These are phyloP conservation scores for Lachancea sp. DNA, from an alignment of 805 yeast species.

Conservation along the genomic window DNA sequence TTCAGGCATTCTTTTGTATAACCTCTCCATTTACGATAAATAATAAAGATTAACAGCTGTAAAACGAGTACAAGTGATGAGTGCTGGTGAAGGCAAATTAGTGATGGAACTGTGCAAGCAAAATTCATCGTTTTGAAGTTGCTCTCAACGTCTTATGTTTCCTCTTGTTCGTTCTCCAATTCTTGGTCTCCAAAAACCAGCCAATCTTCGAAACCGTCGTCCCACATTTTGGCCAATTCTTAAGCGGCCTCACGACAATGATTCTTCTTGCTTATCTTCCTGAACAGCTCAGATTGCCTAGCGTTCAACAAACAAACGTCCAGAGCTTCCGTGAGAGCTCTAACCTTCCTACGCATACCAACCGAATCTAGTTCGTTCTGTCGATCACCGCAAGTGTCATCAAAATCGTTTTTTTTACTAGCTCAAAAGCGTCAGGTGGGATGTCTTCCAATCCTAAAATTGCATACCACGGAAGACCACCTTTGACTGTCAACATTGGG, in stretches of 20 bases:
- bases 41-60: too few relatives aligned
- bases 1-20: too few relatives aligned
- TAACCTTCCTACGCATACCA: conserved; percentile 34
- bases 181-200: conserved; percentile 12
- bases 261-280: conserved; percentile 26
- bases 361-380: conserved; percentile 43
- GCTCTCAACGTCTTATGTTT: background rate
- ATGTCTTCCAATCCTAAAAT: conserved; percentile 32
- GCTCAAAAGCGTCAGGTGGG: conserved; percentile 31
- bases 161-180: conserved; percentile 1
- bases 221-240: conserved; percentile 28
- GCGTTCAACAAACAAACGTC: conserved; percentile 39
- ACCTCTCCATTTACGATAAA: too few relatives aligned
- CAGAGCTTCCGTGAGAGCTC: conserved; percentile 27
- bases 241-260: conserved; percentile 33
- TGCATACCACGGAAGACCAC: conserved; percentile 41
- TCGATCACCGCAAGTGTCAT: conserved; percentile 39
- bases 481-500: conserved; percentile 36
- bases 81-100: too few relatives aligned
- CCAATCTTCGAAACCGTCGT: conserved; percentile 44
- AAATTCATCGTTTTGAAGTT: background rate
- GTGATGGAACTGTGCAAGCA: too few relatives aligned
- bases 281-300: conserved; percentile 32
- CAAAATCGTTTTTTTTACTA: conserved; percentile 35
- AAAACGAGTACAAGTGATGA: too few relatives aligned